A percentile compares a stretch with the other conserved stretches of the same genome.
phyloP scores from a whole-genome alignment of 257 asterid species.

The Capsicum pubescens region DNA sequence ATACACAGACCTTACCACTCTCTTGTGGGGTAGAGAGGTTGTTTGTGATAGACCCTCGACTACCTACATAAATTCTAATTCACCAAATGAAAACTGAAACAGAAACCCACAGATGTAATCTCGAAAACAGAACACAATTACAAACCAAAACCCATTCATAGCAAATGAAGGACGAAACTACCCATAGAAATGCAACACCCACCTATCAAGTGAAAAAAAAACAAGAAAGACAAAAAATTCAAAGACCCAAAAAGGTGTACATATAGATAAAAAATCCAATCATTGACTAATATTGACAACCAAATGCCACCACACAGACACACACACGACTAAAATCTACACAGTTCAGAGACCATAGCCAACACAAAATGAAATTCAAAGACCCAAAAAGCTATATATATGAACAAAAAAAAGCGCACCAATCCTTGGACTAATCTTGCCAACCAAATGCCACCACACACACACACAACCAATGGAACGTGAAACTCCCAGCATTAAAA shows the following conservation, averaged over 20 bases:
- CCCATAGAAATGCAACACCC: not conserved
- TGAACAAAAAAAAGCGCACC: not conserved
- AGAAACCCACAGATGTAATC: conserved; percentile 22
- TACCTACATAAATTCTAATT: not conserved
- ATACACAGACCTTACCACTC: no score
- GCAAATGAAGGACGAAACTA: not conserved
- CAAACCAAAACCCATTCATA: not conserved
- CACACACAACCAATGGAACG: not conserved
- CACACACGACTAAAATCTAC: not conserved
- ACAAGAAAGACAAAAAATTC: not conserved
- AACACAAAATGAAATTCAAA: not conserved
- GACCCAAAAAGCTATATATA: not conserved
- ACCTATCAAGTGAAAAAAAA: not conserved
- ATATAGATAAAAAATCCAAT: not conserved
- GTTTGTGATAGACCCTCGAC: no score
- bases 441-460: not conserved
- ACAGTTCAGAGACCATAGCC: not conserved
- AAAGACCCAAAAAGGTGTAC: not conserved
- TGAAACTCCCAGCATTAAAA: not conserved
- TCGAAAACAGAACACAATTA: not conserved
- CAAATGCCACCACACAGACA: not conserved
- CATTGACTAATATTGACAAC: not conserved
- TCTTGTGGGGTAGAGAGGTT: no score
- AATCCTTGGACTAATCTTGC: not conserved
- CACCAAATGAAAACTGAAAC: not conserved